These are phyloP conservation scores for Salmacisia buchloeana DNA, from an alignment of 1,284 basidiomycete species.

Conservation along the genomic window DNA sequence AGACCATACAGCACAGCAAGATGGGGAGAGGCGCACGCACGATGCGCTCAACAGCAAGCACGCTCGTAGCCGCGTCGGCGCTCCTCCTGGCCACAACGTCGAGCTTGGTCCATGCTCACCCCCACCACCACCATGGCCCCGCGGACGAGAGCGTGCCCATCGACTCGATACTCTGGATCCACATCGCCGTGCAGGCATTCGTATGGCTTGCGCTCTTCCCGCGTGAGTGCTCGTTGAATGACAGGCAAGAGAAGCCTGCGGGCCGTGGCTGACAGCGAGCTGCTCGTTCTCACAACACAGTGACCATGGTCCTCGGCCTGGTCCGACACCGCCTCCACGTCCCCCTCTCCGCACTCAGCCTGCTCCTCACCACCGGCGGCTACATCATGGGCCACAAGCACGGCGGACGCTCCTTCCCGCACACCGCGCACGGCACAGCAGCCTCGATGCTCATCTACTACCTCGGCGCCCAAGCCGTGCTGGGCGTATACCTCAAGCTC, in stretches of 20 bases:
- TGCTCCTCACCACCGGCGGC: slow-evolving; percentile 35
- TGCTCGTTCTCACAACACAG: background rate
- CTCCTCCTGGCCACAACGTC: no score
- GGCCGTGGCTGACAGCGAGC: background rate
- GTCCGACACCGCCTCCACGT: slow-evolving; percentile 45
- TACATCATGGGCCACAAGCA: slow-evolving; percentile 44
- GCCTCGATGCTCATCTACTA: slow-evolving; percentile 38
- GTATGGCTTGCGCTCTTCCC: slow-evolving; percentile 45
- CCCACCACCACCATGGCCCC: background rate
- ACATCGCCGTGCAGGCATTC: slow-evolving; percentile 37
- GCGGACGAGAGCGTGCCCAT: slow-evolving; percentile 30
- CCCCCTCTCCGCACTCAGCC: slow-evolving; percentile 32
- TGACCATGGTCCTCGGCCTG: slow-evolving; percentile 47
- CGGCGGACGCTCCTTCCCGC: slow-evolving; percentile 40
- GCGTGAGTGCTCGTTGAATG: slow-evolving; percentile 2
- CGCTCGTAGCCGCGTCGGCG: no score
- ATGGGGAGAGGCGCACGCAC: no score
- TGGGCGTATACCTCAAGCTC: slow-evolving; percentile 86
- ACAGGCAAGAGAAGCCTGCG: background rate
- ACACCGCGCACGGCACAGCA: slow-evolving; percentile 45
- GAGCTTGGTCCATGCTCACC: background rate
- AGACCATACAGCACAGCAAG: no score
- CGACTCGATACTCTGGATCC: slow-evolving; percentile 44
- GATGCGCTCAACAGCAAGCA: no score
- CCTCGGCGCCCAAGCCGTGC: slow-evolving; percentile 58